Evolutionary conservation across 2,329 filamentous ascomycete genomes (phyloP).

Genomic region (Ophiostoma sp.): DNA sequence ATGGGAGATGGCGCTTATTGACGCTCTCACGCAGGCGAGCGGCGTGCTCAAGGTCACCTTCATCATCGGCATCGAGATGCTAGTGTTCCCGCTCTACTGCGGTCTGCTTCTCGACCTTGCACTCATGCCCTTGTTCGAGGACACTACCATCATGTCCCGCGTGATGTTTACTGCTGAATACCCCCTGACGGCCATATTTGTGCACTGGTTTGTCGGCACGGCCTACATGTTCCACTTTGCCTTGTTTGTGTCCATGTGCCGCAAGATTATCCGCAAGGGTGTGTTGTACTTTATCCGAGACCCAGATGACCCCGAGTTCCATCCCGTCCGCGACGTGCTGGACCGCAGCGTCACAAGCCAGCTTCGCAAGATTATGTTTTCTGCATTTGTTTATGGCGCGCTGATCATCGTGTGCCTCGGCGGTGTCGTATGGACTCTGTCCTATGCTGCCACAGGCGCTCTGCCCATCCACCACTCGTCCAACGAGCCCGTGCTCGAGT

Average conservation of each 20-base stretch:
- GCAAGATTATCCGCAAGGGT: constrained; percentile 91
- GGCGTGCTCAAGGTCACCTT: constrained; percentile 96
- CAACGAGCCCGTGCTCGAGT: constrained; percentile 86
- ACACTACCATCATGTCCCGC: constrained; percentile 69
- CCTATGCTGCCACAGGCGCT: constrained; percentile 58
- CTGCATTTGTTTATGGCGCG: constrained; percentile 89
- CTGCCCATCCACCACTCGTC: constrained; percentile 91
- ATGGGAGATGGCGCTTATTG: constrained; percentile 72
- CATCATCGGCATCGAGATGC: constrained; percentile 99
- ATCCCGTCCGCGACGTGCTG: constrained; percentile 92
- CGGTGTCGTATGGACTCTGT: constrained; percentile 90
- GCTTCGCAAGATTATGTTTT: constrained; percentile 92
- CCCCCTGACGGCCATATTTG: constrained; percentile 86
- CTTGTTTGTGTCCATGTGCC: constrained; percentile 96
- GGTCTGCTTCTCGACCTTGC: constrained; percentile 85
- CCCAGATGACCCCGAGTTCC: constrained; percentile 96
- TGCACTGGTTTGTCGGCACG: constrained; percentile 98
- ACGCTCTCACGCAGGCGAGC: constrained; percentile 83
- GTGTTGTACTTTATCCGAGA: constrained; percentile 98
- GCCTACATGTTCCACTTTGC: constrained; percentile 99
- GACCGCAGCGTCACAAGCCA: constrained; percentile 90
- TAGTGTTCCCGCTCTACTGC: constrained; percentile 93
- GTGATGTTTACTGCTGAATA: constrained; percentile 71
- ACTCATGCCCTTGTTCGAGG: constrained; percentile 80
- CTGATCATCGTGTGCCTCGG: constrained; percentile 89